Percentiles rank a stretch among this genome's conserved stretches.
These are phyloP conservation scores for Cercospora zeae-maydis DNA, from an alignment of 2,329 filamentous ascomycete species.

Conservation along the genomic window DNA sequence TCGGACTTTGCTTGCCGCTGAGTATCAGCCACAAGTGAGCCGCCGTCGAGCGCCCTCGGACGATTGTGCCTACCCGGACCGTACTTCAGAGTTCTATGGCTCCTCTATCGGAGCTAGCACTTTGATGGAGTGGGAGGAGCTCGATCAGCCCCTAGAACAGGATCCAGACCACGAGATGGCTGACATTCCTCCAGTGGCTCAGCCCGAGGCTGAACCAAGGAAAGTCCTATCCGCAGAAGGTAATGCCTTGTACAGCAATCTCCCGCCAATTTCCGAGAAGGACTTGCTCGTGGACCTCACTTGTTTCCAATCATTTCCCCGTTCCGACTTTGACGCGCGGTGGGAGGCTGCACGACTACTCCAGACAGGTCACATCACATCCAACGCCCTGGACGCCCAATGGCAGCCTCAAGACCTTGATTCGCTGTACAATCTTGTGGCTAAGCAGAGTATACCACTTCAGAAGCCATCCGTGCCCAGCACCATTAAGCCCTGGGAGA, in stretches of 20 bases:
- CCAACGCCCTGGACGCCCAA: slow-evolving; percentile 8
- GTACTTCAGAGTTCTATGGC: not conserved
- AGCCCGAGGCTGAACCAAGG: not conserved
- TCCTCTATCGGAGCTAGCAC: not conserved
- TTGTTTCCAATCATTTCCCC: not conserved
- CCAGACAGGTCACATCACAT: slow-evolving; percentile 15
- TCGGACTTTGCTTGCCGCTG: not conserved
- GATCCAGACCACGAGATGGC: not conserved
- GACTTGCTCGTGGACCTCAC: not conserved
- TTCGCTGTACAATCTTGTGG: slow-evolving; percentile 14
- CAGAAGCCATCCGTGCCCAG: not conserved
- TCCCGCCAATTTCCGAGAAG: not conserved
- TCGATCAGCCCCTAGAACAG: not conserved
- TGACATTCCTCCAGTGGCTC: not conserved
- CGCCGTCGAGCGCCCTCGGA: not conserved
- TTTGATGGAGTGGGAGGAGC: not conserved
- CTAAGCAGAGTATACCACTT: slow-evolving; percentile 1
- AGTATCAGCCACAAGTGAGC: not conserved
- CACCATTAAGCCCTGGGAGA: not conserved
- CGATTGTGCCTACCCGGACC: not conserved
- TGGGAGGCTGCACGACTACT: slow-evolving; percentile 27
- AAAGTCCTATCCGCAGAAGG: not conserved
- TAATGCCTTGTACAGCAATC: too few species aligned
- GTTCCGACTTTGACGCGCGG: slow-evolving; percentile 14
- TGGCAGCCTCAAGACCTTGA: slow-evolving; percentile 16